These are phyloP conservation scores for Fusarium newnesense DNA, from an alignment of 2,329 filamentous ascomycete genomes.

Conservation along the genomic window DNA sequence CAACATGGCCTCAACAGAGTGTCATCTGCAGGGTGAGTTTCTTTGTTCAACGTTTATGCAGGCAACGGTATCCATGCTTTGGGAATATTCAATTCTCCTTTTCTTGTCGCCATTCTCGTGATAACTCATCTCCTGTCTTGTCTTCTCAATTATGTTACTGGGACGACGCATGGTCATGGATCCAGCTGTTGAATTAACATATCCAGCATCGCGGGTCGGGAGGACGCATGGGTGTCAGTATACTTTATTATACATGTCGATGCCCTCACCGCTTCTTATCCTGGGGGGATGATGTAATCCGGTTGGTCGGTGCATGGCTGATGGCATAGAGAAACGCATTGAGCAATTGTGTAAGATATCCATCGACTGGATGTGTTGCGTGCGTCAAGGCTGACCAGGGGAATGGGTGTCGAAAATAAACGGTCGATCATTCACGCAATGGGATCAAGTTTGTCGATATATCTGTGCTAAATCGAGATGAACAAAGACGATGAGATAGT, in stretches of 20 bases:
- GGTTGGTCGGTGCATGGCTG: constrained; percentile 36
- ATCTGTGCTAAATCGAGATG: constrained; percentile 20
- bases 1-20: constrained; percentile 8
- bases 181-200: constrained; percentile 28
- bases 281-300: constrained; percentile 41
- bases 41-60: constrained; percentile 18
- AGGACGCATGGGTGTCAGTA: constrained; percentile 27
- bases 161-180: constrained; percentile 38
- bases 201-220: constrained; percentile 29
- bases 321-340: constrained; percentile 21
- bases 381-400: constrained; percentile 25
- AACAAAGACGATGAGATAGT: constrained; percentile 21
- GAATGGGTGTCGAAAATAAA: constrained; percentile 25
- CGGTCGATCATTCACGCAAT: constrained; percentile 25
- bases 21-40: constrained; percentile 22
- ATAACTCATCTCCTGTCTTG: constrained; percentile 17
- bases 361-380: constrained; percentile 20
- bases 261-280: constrained; percentile 44
- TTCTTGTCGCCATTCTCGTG: constrained; percentile 18
- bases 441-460: constrained; percentile 10
- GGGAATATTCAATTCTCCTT: not conserved
- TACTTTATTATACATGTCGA: constrained; percentile 25
- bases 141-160: constrained; percentile 35
- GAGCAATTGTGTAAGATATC: constrained; percentile 34
- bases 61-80: constrained; percentile 17